Evolutionary conservation across 164 flowering plant genomes (phyloP).

Genomic region (Euptelea pleiosperma): DNA sequence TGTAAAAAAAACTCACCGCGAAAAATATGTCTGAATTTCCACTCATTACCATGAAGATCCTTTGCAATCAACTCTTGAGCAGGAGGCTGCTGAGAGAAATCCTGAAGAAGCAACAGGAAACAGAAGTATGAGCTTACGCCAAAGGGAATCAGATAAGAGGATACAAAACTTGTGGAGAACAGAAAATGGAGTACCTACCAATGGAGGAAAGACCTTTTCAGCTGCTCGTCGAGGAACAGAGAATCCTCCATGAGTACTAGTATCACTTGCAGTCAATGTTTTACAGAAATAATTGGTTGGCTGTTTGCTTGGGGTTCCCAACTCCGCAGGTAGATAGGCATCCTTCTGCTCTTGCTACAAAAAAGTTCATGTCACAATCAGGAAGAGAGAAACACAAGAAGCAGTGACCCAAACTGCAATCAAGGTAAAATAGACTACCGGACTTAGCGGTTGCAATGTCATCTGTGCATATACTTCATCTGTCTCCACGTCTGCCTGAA

Average conservation of each 20-base stretch:
- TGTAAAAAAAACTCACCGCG: conserved; percentile 52
- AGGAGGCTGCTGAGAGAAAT: conserved; percentile 88
- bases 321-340: conserved; percentile 64
- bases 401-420: not conserved
- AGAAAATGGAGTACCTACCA: conserved; percentile 42
- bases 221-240: conserved; percentile 97
- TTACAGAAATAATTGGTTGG: conserved; percentile 91
- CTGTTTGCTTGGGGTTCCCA: conserved; percentile 73
- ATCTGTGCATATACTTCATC: conserved; percentile 96
- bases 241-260: conserved; percentile 95
- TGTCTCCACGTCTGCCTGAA: conserved; percentile 90
- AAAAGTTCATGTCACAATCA: conserved; percentile 5
- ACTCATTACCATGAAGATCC: conserved; percentile 90
- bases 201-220: conserved; percentile 87
- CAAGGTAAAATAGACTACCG: conserved; percentile 36
- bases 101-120: conserved; percentile 41
- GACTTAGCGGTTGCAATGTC: conserved; percentile 89
- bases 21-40: conserved; percentile 94
- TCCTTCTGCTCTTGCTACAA: conserved; percentile 92
- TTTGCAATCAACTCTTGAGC: conserved; percentile 87
- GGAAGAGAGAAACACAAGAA: not conserved
- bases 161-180: not conserved
- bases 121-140: conserved; percentile 6
- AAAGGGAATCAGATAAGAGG: not conserved
- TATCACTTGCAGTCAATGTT: conserved; percentile 89